Conservation (phyloP, 2,329 filamentous ascomycete genomes). For the Fusarium sp. region DNA sequence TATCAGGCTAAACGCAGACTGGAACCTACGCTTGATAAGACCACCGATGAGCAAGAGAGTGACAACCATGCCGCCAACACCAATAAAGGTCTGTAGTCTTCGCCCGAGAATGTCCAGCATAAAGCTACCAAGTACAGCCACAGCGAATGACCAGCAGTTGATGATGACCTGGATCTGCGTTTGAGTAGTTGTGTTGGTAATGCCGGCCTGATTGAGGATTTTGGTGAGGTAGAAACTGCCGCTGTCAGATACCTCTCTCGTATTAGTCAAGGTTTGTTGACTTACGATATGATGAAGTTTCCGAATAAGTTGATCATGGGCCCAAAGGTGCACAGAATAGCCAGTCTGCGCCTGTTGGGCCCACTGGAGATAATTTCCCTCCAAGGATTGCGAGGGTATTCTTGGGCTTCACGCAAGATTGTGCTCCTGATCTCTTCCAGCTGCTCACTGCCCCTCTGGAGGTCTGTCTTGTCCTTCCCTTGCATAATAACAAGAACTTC, state of each 20-base stretch:
- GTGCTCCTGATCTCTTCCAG: background rate
- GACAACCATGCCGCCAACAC: background rate
- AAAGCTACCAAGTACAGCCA: background rate
- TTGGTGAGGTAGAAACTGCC: background rate
- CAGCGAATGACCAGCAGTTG: constrained; percentile 1
- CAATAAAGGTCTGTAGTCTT: background rate
- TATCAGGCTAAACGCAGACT: accelerated
- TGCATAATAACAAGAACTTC: background rate
- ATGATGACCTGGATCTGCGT: constrained; percentile 1
- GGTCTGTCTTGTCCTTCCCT: background rate
- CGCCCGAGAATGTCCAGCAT: background rate
- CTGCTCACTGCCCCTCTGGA: background rate
- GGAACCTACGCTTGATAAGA: background rate
- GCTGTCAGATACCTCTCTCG: no score
- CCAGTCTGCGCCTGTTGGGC: background rate
- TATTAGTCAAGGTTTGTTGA: no score
- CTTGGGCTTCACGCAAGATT: background rate
- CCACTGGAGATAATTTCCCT: background rate
- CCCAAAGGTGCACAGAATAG: background rate
- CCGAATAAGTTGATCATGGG: constrained; percentile 6
- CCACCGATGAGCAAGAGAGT: background rate
- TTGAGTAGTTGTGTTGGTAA: background rate
- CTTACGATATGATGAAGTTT: constrained; percentile 2
- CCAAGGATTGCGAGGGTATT: constrained; percentile 3
- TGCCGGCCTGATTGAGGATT: background rate